A percentile compares a stretch with the other conserved stretches of the same genome.
Conservation (phyloP, 345 rosid species). For the Tarenaya hassleriana region DNA sequence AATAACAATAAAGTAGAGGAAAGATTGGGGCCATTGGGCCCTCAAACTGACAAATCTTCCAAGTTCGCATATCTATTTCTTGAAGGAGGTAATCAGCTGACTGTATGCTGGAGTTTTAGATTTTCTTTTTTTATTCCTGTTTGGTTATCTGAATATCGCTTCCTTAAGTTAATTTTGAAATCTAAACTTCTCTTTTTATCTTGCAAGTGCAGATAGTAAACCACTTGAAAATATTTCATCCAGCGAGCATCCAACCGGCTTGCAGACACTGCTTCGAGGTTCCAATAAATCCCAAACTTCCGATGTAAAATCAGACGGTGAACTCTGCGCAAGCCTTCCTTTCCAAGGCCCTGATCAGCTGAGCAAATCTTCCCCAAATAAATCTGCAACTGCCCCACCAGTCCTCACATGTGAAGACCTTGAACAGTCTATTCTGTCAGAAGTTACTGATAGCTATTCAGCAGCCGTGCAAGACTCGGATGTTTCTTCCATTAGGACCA, state of each 20-base stretch:
- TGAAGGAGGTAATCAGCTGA: slow-evolving; percentile 62
- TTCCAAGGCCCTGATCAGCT: slow-evolving; percentile 32
- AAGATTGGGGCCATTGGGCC: slow-evolving; percentile 32
- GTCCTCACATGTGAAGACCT: slow-evolving; percentile 98
- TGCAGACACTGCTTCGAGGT: slow-evolving; percentile 74
- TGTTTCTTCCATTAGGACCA: slow-evolving; percentile 31
- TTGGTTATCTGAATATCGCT: neutral
- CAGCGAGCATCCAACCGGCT: slow-evolving; percentile 41
- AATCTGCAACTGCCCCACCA: slow-evolving; percentile 39
- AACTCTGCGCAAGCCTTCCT: slow-evolving; percentile 26
- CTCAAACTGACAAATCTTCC: slow-evolving; percentile 53
- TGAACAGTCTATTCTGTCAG: slow-evolving; percentile 85
- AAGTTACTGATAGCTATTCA: slow-evolving; percentile 38
- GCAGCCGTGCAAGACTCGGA: slow-evolving; percentile 33
- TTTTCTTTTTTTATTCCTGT: neutral
- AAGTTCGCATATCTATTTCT: slow-evolving; percentile 83
- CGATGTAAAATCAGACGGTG: slow-evolving; percentile 35
- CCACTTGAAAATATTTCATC: slow-evolving; percentile 39
- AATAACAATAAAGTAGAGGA: slow-evolving; percentile 45
- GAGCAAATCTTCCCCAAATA: slow-evolving; percentile 23
- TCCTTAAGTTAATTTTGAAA: neutral
- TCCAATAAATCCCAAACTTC: slow-evolving; percentile 51
- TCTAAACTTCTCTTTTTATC: slow-evolving; percentile 11
- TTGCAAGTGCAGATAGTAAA: slow-evolving; percentile 54
- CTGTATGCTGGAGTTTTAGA: slow-evolving; percentile 9